These are phyloP conservation scores for Arthonia radiata DNA, from an alignment of 495 filamentous ascomycete genomes.

Conservation along the genomic window DNA sequence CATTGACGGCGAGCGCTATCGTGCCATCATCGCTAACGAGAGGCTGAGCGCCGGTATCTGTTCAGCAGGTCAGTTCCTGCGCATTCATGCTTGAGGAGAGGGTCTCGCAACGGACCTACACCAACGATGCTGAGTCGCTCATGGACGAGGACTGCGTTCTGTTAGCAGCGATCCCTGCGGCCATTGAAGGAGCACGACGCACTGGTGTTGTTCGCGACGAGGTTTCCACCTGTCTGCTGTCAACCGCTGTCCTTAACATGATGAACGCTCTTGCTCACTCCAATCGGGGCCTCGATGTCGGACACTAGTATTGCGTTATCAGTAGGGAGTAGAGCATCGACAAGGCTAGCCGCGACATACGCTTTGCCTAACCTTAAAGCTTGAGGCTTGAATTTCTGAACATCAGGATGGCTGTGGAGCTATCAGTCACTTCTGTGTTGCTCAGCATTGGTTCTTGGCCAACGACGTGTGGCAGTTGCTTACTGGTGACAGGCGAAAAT, in stretches of 20 bases:
- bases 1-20: slow-evolving; percentile 87
- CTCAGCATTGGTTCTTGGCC: slow-evolving; percentile 7
- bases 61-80: slow-evolving; percentile 5
- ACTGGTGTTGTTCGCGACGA: slow-evolving; percentile 76
- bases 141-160: slow-evolving; percentile 65
- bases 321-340: too few species aligned
- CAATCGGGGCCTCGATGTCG: slow-evolving; percentile 96
- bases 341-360: slow-evolving; percentile 34
- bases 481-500: slow-evolving; percentile 91
- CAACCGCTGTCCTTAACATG: slow-evolving; percentile 6
- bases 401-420: slow-evolving; percentile 57
- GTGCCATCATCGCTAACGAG: slow-evolving; percentile 73
- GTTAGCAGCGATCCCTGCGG: slow-evolving; percentile 13
- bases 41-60: slow-evolving; percentile 86
- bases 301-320: slow-evolving; percentile 29
- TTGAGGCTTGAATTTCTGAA: slow-evolving; percentile 87
- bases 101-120: slow-evolving; percentile 40
- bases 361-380: slow-evolving; percentile 89
- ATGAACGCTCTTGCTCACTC: slow-evolving; percentile 38
- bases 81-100: slow-evolving; percentile 5
- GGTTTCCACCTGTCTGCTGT: slow-evolving; percentile 49
- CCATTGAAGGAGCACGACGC: slow-evolving; percentile 10
- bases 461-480: slow-evolving; percentile 16
- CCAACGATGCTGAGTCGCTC: slow-evolving; percentile 94
- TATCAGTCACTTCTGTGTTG: slow-evolving; percentile 20